Percentiles rank a stretch among this genome's conserved stretches.
Conservation (phyloP, 176 grass and related monocot species). For the Cymbopogon citratus region DNA sequence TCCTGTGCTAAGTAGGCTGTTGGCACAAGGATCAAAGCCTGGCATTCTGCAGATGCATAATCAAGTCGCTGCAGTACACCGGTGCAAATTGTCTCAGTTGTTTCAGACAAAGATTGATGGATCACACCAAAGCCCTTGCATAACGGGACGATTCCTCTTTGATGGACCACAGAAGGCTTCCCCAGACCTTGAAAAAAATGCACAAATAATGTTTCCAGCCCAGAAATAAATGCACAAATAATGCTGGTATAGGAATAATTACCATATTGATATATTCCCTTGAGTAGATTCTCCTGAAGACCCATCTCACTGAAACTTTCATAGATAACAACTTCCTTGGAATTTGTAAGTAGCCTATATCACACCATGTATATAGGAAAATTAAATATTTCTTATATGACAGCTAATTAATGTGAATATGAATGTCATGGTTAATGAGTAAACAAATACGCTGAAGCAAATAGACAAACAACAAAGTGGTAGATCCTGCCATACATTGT, state of each 20-base stretch:
- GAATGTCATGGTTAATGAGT: neutral
- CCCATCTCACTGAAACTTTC: constrained; percentile 65
- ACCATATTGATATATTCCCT: constrained; percentile 67
- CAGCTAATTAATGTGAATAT: constrained; percentile 1
- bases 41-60: constrained; percentile 57
- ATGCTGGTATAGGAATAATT: neutral
- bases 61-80: constrained; percentile 63
- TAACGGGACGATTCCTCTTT: constrained; percentile 63
- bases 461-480: neutral
- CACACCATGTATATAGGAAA: neutral
- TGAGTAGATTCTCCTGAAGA: constrained; percentile 64
- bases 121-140: constrained; percentile 68
- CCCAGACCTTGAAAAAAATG: constrained; percentile 49
- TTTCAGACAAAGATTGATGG: constrained; percentile 54
- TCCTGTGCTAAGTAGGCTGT: constrained; percentile 54
- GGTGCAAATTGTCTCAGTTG: constrained; percentile 63
- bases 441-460: neutral
- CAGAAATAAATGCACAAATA: neutral
- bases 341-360: constrained; percentile 1
- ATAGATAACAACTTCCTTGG: constrained; percentile 35
- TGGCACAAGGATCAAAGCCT: constrained; percentile 67
- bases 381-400: constrained; percentile 25
- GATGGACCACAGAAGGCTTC: constrained; percentile 55
- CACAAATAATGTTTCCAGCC: neutral
- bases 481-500: constrained; percentile 2